Conservation (phyloP, 306 rosid genomes). For the Pyrus bretschneideri region DNA sequence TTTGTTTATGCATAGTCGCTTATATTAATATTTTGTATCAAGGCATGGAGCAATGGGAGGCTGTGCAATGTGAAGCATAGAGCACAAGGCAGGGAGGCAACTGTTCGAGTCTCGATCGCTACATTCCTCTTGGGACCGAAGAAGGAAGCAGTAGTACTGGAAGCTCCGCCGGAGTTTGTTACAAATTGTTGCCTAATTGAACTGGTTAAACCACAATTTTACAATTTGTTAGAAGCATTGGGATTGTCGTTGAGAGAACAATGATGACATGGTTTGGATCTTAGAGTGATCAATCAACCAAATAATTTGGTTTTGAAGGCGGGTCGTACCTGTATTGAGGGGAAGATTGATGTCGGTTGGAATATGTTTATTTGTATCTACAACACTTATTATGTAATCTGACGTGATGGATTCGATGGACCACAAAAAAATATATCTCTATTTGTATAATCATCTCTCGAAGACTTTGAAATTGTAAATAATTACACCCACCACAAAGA, state of each 20-base stretch:
- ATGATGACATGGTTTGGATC: background rate
- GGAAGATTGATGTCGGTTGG: background rate
- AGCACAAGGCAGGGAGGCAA: slow-evolving; percentile 48
- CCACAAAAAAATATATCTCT: too few relatives aligned
- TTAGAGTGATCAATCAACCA: background rate
- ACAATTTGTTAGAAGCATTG: background rate
- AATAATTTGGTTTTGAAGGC: background rate
- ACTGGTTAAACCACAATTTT: background rate
- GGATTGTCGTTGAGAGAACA: too few relatives aligned
- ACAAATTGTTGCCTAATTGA: background rate
- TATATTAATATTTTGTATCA: too few relatives aligned
- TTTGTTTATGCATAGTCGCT: background rate
- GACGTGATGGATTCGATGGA: too few relatives aligned
- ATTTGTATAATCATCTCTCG: too few relatives aligned
- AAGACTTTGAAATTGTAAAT: too few relatives aligned
- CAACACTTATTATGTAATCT: background rate
- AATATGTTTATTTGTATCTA: background rate
- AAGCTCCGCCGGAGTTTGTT: slow-evolving; percentile 35
- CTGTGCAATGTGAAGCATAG: slow-evolving; percentile 44
- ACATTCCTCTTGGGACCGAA: slow-evolving; percentile 44
- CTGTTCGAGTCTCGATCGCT: slow-evolving; percentile 35
- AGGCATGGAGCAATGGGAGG: slow-evolving; percentile 68
- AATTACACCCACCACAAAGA: too few relatives aligned
- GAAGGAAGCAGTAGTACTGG: slow-evolving; percentile 25
- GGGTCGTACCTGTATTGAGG: background rate